phyloP scores from a whole-genome alignment of 2,329 filamentous ascomycete species.

The Colletotrichum gigasporum region DNA sequence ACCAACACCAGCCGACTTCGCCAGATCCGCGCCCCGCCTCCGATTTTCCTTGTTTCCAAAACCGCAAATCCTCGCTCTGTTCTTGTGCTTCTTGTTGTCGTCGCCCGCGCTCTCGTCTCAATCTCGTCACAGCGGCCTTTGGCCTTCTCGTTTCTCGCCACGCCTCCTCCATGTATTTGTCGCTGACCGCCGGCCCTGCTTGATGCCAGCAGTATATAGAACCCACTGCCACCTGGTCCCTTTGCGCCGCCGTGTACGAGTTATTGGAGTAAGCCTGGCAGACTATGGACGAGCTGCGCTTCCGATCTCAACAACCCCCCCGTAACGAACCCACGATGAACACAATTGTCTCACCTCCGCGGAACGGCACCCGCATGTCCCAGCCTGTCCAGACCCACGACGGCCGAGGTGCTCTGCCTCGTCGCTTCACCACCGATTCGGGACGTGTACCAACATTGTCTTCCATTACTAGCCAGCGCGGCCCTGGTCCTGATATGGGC shows the following conservation, averaged over 20 bases:
- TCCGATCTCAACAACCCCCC: slow-evolving; percentile 79
- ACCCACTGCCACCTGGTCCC: slow-evolving; percentile 39
- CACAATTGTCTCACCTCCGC: slow-evolving; percentile 77
- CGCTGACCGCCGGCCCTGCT: slow-evolving; percentile 27
- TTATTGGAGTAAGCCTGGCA: slow-evolving; percentile 51
- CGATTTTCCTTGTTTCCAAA: slow-evolving; percentile 27
- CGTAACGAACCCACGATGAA: slow-evolving; percentile 80
- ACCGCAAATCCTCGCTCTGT: slow-evolving; percentile 15
- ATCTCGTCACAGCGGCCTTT: not conserved
- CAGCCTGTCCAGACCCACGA: slow-evolving; percentile 69
- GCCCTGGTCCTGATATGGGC: slow-evolving; percentile 51
- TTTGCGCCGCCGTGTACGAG: slow-evolving; percentile 51
- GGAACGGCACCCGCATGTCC: slow-evolving; percentile 72
- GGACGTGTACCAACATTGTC: slow-evolving; percentile 81
- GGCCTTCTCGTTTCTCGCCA: not conserved
- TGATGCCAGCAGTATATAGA: slow-evolving; percentile 45
- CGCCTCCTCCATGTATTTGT: not conserved
- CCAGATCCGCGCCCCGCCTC: slow-evolving; percentile 30
- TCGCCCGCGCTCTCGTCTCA: slow-evolving; percentile 5
- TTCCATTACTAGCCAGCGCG: slow-evolving; percentile 64
- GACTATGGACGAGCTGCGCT: slow-evolving; percentile 80
- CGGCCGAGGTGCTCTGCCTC: slow-evolving; percentile 80
- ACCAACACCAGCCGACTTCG: slow-evolving; percentile 24
- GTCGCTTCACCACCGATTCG: slow-evolving; percentile 94
- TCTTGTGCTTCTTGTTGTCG: slow-evolving; percentile 20